Conservation (phyloP, 441 rosid genomes). For the Omphalea diandra region DNA sequence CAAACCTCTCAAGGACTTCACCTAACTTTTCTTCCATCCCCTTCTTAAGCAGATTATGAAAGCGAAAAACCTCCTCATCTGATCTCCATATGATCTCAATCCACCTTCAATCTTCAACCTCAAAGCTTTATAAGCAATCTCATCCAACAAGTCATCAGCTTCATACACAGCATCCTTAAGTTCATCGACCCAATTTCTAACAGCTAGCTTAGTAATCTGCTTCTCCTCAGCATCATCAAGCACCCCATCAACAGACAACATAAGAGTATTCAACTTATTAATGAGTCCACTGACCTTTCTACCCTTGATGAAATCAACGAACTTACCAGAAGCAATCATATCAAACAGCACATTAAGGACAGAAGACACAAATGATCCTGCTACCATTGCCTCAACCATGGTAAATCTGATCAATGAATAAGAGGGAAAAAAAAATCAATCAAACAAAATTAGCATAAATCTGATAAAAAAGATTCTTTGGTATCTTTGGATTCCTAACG, state of each 20-base stretch:
- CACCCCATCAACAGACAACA: background rate
- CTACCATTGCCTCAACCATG: background rate
- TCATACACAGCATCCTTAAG: conserved; percentile 22
- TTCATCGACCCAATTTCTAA: conserved; percentile 15
- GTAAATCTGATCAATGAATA: background rate
- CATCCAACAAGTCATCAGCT: conserved; percentile 20
- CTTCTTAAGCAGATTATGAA: conserved; percentile 2
- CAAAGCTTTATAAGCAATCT: conserved; percentile 7
- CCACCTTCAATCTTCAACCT: background rate
- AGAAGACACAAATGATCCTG: conserved; percentile 16
- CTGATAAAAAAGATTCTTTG: background rate
- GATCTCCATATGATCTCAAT: background rate
- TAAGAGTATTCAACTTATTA: background rate
- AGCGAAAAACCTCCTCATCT: conserved; percentile 5
- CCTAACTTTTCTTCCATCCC: conserved; percentile 4
- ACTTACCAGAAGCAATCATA: background rate
- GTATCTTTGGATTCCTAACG: background rate
- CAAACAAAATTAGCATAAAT: background rate
- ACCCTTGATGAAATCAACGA: conserved; percentile 11
- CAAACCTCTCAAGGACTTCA: background rate
- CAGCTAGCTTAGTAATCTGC: conserved; percentile 3
- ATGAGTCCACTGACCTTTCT: background rate
- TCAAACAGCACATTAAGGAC: conserved; percentile 10
- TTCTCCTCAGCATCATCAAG: conserved; percentile 20
- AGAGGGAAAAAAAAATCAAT: background rate